phyloP scores from a whole-genome alignment of 2,329 filamentous ascomycete genomes.

The Cladosporium sphaerospermum region DNA sequence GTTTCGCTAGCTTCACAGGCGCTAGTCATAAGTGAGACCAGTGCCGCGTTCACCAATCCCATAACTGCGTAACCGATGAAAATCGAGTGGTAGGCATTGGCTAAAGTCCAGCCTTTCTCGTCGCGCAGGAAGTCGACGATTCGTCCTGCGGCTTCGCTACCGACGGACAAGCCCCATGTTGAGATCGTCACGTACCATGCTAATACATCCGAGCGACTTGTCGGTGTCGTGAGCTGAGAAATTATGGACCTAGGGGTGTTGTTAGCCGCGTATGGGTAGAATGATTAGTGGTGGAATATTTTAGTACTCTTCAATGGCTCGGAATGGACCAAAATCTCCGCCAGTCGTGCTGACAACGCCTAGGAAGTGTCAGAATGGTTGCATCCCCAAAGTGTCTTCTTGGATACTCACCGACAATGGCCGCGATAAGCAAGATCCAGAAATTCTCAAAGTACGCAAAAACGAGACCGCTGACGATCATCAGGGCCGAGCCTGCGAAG shows the following conservation, averaged over 20 bases:
- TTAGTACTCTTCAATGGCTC: slow-evolving; percentile 55
- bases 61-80: slow-evolving; percentile 55
- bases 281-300: not conserved
- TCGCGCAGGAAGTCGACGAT: slow-evolving; percentile 44
- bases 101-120: slow-evolving; percentile 44
- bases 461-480: slow-evolving; percentile 26
- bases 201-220: slow-evolving; percentile 56
- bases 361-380: slow-evolving; percentile 4
- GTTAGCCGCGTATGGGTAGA: slow-evolving; percentile 40
- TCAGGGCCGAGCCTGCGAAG: slow-evolving; percentile 26
- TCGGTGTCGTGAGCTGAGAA: slow-evolving; percentile 52
- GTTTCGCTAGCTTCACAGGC: slow-evolving; percentile 43
- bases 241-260: slow-evolving; percentile 37
- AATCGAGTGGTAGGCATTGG: slow-evolving; percentile 50
- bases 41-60: slow-evolving; percentile 46
- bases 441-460: slow-evolving; percentile 30
- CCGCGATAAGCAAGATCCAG: slow-evolving; percentile 29
- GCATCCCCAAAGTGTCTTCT: not conserved
- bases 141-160: slow-evolving; percentile 48
- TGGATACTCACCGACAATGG: slow-evolving; percentile 16
- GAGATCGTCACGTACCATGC: slow-evolving; percentile 59
- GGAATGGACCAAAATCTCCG: slow-evolving; percentile 61
- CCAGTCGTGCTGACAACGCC: slow-evolving; percentile 37
- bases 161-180: slow-evolving; percentile 49
- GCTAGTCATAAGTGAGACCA: slow-evolving; percentile 43